phyloP scores from a whole-genome alignment of 148 eudicot genomes.

The Oxyria digyna region DNA sequence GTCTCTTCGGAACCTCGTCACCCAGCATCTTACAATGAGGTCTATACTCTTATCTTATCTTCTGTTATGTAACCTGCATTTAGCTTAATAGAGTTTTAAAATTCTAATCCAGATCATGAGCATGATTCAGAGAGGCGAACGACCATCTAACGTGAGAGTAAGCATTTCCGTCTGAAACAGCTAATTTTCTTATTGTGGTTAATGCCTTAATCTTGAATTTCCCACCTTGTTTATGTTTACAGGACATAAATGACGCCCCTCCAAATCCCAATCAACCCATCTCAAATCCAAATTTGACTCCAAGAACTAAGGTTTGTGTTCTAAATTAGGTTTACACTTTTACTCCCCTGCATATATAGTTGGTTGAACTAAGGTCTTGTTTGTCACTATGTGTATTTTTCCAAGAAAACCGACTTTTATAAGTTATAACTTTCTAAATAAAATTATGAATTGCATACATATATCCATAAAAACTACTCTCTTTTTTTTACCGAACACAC shows the following conservation, averaged over 20 bases:
- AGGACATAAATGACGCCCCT: slow-evolving; percentile 90
- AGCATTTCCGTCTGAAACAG: neutral
- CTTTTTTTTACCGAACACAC: too few relatives aligned
- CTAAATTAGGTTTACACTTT: neutral
- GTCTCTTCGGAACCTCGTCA: slow-evolving; percentile 61
- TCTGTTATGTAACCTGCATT: neutral
- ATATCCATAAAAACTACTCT: too few relatives aligned
- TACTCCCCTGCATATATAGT: neutral
- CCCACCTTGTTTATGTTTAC: slow-evolving; percentile 9
- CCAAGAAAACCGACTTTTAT: too few relatives aligned
- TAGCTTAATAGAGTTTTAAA: neutral
- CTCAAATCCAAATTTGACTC: slow-evolving; percentile 56
- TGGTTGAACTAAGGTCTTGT: neutral
- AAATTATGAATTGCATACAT: too few relatives aligned
- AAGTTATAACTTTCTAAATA: too few relatives aligned
- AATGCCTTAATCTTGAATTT: neutral
- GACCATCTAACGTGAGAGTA: slow-evolving; percentile 80
- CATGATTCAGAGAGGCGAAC: slow-evolving; percentile 90
- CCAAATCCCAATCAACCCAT: slow-evolving; percentile 93
- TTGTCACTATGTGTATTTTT: too few relatives aligned
- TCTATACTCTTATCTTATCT: neutral
- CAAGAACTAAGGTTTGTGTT: slow-evolving; percentile 60
- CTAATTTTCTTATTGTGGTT: neutral
- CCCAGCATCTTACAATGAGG: slow-evolving; percentile 75
- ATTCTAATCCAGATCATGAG: slow-evolving; percentile 59